These are phyloP conservation scores for Opeltia flavorubescens DNA, from an alignment of 495 filamentous ascomycete genomes.

Conservation along the genomic window DNA sequence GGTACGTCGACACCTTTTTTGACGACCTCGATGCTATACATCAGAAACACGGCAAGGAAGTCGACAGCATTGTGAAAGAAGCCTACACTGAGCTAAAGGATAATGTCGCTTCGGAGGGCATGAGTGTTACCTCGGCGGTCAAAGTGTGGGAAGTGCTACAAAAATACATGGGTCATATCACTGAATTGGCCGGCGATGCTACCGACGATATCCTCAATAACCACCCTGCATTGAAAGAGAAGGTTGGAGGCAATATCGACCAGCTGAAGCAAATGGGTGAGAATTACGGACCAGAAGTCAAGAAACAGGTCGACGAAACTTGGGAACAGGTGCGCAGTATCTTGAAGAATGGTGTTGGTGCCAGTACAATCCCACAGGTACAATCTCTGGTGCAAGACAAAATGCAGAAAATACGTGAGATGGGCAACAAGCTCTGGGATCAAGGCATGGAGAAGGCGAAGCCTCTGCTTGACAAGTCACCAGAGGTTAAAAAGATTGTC, in stretches of 20 bases:
- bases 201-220: conserved; percentile 45
- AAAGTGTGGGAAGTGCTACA: conserved; percentile 39
- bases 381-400: conserved; percentile 49
- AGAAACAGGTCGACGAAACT: conserved; percentile 52
- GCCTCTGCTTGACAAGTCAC: conserved; percentile 51
- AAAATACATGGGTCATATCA: conserved; percentile 34
- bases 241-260: conserved; percentile 45
- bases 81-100: conserved; percentile 42
- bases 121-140: conserved; percentile 35
- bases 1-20: conserved; percentile 46
- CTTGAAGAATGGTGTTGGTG: conserved; percentile 35
- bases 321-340: conserved; percentile 45
- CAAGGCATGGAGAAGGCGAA: conserved; percentile 47
- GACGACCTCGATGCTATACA: conserved; percentile 46
- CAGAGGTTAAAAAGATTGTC: conserved; percentile 47
- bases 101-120: conserved; percentile 31
- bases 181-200: conserved; percentile 39
- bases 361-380: conserved; percentile 35
- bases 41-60: conserved; percentile 44
- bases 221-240: conserved; percentile 52
- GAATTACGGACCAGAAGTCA: conserved; percentile 50
- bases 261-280: conserved; percentile 50
- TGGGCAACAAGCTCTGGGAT: conserved; percentile 50
- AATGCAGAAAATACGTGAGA: conserved; percentile 40
- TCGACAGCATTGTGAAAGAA: conserved; percentile 44